phyloP scores from a whole-genome alignment of 352 stramenopile species.

The Phytophthora pinifolia region DNA sequence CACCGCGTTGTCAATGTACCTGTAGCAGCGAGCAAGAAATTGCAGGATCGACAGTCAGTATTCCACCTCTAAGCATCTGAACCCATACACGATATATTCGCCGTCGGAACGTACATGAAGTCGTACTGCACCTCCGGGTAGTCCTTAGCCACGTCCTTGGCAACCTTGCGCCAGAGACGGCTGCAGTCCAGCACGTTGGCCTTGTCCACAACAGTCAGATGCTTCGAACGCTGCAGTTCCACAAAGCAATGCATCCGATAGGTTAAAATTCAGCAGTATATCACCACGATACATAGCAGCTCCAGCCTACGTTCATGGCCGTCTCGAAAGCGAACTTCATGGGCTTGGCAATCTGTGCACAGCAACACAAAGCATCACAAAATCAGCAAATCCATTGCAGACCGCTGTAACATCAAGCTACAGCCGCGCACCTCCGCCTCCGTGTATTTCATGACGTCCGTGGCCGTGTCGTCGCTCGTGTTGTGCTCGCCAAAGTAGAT shows the following conservation, averaged over 20 bases:
- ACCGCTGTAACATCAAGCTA: neutral
- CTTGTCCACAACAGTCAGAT: constrained; percentile 98
- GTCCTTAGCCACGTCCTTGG: constrained; percentile 88
- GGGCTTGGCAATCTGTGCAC: constrained; percentile 58
- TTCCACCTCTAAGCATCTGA: no score
- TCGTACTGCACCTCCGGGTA: constrained; percentile 95
- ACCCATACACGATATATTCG: neutral
- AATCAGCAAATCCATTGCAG: neutral
- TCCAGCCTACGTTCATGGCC: constrained; percentile 58
- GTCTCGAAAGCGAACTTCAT: constrained; percentile 89
- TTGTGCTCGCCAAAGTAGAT: constrained; percentile 98
- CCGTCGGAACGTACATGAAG: constrained; percentile 83
- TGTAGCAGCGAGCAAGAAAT: constrained; percentile 68
- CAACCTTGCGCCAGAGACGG: constrained; percentile 90
- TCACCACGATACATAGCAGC: neutral
- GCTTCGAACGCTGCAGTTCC: constrained; percentile 87
- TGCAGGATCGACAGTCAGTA: neutral
- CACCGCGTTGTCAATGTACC: constrained; percentile 99
- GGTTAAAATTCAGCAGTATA: constrained; percentile 2
- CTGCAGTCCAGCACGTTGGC: constrained; percentile 98
- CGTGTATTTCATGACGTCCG: constrained; percentile 98
- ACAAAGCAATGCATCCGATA: constrained; percentile 18
- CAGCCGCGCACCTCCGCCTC: constrained; percentile 77
- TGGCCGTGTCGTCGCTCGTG: constrained; percentile 64
- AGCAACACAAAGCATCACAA: neutral